Base-by-base conservation (phyloP, 78 protist species). In the Planoprotostelium fungivorum region DNA sequence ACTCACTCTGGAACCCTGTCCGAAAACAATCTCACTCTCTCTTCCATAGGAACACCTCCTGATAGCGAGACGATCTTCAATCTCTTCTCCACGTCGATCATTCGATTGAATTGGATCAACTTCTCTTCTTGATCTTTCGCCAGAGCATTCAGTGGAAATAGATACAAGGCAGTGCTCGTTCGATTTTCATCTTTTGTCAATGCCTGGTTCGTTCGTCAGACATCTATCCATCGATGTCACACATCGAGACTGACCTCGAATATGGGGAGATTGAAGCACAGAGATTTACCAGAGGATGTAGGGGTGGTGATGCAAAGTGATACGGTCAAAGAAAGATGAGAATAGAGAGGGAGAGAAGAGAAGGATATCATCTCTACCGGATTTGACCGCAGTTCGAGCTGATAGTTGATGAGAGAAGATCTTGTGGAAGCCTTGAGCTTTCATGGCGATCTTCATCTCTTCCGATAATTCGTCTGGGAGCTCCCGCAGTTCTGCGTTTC, bases 101-200 rank as follows among this genome's bases (percentile, higher is more conserved):
- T 0, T 16, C 25, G 29, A 85, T 93, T 93, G 1, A 93, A 87
- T 16, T 35, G 36, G 29, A 37, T 85, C 63, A 93, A 87, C 0
- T 92, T 88, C 0, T 84, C 38, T 25, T 89, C 1, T 84, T 93
- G 95, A 73, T 93, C 91, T 38, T 86, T 93, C 0, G 93, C 94
- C 87, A 93, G 87, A 28, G 95, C 95, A 38, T 93, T 93, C 87
- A 93, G 84, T 0, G 95, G 95, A n/a, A 93, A 91, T 9, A 93
- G 91, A 85, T 90, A 93, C 87, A 89, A 29, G 28, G 94, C 94
- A 29, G 73, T 37, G 0, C 29, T 35, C 10, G 89, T n/a, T 28
- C 73, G 63, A 25, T n/a, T n/a, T n/a, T n/a, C n/a, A n/a, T n/a
- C n/a, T n/a, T n/a, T n/a, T n/a, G n/a, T n/a, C n/a, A n/a, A n/a